Evolutionary conservation across 140 eudicot species (phyloP).

Genomic region (Oenanthe javanica): DNA sequence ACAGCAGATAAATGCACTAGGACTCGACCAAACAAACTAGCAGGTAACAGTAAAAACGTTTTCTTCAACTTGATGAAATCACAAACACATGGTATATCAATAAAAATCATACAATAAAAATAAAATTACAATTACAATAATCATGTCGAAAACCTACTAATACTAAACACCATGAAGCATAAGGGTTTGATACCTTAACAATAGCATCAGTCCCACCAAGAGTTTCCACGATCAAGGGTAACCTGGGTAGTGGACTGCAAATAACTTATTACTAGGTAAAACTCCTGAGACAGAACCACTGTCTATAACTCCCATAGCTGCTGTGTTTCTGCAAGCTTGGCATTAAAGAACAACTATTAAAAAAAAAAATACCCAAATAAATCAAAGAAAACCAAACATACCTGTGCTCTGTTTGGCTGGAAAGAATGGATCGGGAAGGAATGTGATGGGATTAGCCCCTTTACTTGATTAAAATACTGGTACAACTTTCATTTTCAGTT

Average conservation of each 20-base stretch:
- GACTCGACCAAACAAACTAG: background rate
- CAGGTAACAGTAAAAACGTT: background rate
- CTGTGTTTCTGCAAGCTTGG: background rate
- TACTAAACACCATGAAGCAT: background rate
- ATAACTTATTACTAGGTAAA: conserved; percentile 47
- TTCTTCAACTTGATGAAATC: background rate
- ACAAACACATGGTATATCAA: background rate
- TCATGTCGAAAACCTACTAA: background rate
- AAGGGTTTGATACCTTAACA: conserved; percentile 39
- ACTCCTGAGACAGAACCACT: conserved; percentile 57
- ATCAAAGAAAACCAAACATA: too few species aligned
- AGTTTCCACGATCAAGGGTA: conserved; percentile 84
- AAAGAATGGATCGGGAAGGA: too few species aligned
- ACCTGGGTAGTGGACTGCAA: conserved; percentile 83
- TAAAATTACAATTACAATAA: too few species aligned
- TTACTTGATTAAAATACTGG: background rate
- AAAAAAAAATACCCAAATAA: background rate
- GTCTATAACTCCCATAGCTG: conserved; percentile 58
- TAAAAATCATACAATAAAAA: background rate
- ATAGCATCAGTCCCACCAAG: conserved; percentile 71
- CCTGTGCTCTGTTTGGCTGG: too few species aligned
- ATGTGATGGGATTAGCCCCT: too few species aligned
- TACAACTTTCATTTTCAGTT: background rate
- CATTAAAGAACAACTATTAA: background rate
- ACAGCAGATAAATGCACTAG: background rate